Evolutionary conservation across 2,329 filamentous ascomycete species (phyloP), one percentile per base, ranked within the genome.

Genomic region (Coniochaeta prunicola): DNA sequence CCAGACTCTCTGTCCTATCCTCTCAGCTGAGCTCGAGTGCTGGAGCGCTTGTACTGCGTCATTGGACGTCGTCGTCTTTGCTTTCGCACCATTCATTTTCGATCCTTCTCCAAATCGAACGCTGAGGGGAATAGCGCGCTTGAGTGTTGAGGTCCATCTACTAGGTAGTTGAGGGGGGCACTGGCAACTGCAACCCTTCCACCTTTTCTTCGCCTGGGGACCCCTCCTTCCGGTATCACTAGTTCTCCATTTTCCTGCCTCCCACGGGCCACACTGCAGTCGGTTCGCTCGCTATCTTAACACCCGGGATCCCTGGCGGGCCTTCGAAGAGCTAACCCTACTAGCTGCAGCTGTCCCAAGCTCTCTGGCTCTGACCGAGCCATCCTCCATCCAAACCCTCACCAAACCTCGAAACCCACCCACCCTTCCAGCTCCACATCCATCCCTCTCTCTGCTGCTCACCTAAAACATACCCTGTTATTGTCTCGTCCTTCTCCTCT

Each of bases 391-490:
- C 40, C 19, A 28, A 28, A 50, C 53, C 53, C 53, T 55, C 53
- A 21, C 33, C 53, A 55, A 53, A 33, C 53, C 33, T 55, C 53
- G 53, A 55, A 21, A 55, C 53, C 45, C 45, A 55, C 28, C 24
- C 28, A 12, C 7, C 53, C 33, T 10, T 55, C 26, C 36, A 34
- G 53, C 53, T 50, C 45, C 45, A 50, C 45, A 50, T 50, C 45
- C 45, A 50, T 50, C 24, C 45, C 45, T 30, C 45, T 50, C 45
- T 30, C 45, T 50, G 45, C 45, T 50, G 7, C 45, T 50, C 24
- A 50, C 45, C 45, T 50, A 21, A 50, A 50, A 50, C 45, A 21
- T 50, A 50, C 45, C 45, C 45, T 50, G 45, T 50, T 50, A 50
- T 50, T 50, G 45, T 50, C 45, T 50, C 45, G 21, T 26, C 30